Evolutionary conservation across 345 rosid genomes (phyloP).

Genomic region (Eucalyptus tenuipes): DNA sequence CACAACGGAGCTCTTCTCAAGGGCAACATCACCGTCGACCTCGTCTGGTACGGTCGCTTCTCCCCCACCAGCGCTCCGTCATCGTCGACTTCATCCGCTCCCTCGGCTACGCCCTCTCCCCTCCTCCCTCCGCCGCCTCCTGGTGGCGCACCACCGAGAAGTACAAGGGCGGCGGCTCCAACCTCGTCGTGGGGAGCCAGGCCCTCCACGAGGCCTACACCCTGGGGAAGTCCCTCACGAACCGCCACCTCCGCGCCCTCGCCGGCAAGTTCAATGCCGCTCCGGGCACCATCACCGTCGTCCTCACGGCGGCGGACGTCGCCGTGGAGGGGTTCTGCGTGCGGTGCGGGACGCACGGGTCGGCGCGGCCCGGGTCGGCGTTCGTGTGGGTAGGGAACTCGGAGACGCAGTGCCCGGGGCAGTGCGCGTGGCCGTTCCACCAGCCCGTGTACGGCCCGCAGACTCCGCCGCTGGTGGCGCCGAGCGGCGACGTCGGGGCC

Average conservation of each 20-base stretch:
- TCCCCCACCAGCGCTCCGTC: not conserved
- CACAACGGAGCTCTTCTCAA: not conserved
- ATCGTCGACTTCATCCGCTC: not conserved
- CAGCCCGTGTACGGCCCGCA: constrained; percentile 11
- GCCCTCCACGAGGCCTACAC: constrained; percentile 43
- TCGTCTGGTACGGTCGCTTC: not conserved
- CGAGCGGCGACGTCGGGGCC: constrained; percentile 7
- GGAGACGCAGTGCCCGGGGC: constrained; percentile 9
- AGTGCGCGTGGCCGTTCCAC: constrained; percentile 16
- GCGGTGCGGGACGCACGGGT: constrained; percentile 78
- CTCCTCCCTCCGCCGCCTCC: not conserved
- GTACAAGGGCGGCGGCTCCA: not conserved
- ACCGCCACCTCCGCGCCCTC: constrained; percentile 34
- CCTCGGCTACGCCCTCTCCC: not conserved
- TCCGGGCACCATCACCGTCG: constrained; percentile 31
- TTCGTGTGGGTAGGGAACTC: constrained; percentile 15
- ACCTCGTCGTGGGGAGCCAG: constrained; percentile 39
- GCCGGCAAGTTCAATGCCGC: constrained; percentile 27
- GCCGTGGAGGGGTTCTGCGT: constrained; percentile 69
- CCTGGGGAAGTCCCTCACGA: constrained; percentile 48
- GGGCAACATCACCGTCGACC: not conserved
- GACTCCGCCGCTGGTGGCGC: constrained; percentile 1
- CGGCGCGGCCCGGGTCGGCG: not conserved
- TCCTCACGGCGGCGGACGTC: constrained; percentile 72
- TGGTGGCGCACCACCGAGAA: constrained; percentile 1